Evolutionary conservation across 768 basidiomycete species (phyloP), one percentile per base, ranked within the genome.

Genomic region (Atractiella rhizophila): DNA sequence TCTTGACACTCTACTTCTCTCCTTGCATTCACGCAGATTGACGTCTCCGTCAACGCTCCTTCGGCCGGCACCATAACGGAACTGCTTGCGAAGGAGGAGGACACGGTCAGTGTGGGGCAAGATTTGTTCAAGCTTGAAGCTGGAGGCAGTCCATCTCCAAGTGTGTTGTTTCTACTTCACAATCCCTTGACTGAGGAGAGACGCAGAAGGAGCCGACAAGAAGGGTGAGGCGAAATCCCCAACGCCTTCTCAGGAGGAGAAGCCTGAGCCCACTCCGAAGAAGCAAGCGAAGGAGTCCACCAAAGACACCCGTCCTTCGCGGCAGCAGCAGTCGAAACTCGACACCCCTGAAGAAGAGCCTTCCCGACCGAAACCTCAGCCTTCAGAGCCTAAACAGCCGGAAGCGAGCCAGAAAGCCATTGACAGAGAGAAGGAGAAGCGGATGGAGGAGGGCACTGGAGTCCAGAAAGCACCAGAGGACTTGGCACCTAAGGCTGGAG

Each of bases 31-130:
- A 5, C 25, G 19, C 53, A 94, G 85, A 94, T 96, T 53, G 88
- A 98, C 57, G 82, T 96, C 32, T 76, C 83, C 4, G 86, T 98
- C 41, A 98, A 91, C 56, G 80, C 88, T 15, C 78, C 88, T 7
- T 63, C 68, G 50, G 68, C 83, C 9, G 88, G 88, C 12, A 85
- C 66, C 35, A 83, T 98, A 48, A 68, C 74, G 16, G 76, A 91
- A 57, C 63, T 80, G 13, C 68, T 94, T 24, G 83, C 75, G 32
- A 69, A 67, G 30, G 88, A 94, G 60, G 88, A 98, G 53, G 78
- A 83, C 52, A 91, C 85, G 18, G 88, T 96, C 44, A 66, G 71
- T 6, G 83, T 94, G 28, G 88, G 88, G 24, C 83, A 94, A 60
- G 88, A 94, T 55, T 66, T 96, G 37, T 78, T 94, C 62, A 68